A percentile compares a stretch with the other conserved stretches of the same genome.
phyloP scores from a whole-genome alignment of 805 yeast genomes.

The Candida oleophila region DNA sequence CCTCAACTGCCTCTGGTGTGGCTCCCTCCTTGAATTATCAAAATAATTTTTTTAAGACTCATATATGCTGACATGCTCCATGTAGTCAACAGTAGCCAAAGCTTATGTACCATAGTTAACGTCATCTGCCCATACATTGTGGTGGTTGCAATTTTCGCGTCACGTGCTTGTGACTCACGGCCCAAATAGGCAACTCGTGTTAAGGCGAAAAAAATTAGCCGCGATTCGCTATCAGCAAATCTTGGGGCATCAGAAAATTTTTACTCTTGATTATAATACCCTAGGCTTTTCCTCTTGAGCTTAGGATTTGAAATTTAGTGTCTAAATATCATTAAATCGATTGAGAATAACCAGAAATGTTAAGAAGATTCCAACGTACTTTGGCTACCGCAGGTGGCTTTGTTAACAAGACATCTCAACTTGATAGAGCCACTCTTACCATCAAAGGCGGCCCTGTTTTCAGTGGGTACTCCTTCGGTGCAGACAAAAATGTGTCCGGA shows the following conservation, averaged over 20 bases:
- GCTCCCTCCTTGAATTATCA: too few relatives aligned
- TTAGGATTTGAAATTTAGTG: background rate
- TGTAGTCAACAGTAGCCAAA: too few relatives aligned
- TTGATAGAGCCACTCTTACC: constrained; percentile 85
- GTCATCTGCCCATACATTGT: background rate
- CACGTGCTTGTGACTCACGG: constrained; percentile 18
- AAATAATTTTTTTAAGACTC: too few relatives aligned
- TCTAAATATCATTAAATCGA: background rate
- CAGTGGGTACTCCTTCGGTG: constrained; percentile 94
- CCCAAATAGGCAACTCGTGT: constrained; percentile 22
- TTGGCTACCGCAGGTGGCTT: constrained; percentile 38
- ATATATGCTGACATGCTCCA: too few relatives aligned
- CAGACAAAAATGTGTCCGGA: constrained; percentile 87
- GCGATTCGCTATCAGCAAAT: constrained; percentile 34
- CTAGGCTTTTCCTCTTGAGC: background rate
- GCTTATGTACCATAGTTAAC: background rate
- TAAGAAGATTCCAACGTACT: constrained; percentile 18
- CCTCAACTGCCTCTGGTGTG: too few relatives aligned
- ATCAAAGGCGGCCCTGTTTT: constrained; percentile 92
- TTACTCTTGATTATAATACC: background rate
- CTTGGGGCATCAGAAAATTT: constrained; percentile 9
- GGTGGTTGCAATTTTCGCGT: background rate
- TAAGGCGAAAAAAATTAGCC: constrained; percentile 20
- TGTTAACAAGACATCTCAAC: constrained; percentile 35
- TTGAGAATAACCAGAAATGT: constrained; percentile 5